A percentile compares a stretch with the other conserved stretches of the same genome.
These are phyloP conservation scores for Gossypium lobatum DNA, from an alignment of 441 rosid species.

Conservation along the genomic window DNA sequence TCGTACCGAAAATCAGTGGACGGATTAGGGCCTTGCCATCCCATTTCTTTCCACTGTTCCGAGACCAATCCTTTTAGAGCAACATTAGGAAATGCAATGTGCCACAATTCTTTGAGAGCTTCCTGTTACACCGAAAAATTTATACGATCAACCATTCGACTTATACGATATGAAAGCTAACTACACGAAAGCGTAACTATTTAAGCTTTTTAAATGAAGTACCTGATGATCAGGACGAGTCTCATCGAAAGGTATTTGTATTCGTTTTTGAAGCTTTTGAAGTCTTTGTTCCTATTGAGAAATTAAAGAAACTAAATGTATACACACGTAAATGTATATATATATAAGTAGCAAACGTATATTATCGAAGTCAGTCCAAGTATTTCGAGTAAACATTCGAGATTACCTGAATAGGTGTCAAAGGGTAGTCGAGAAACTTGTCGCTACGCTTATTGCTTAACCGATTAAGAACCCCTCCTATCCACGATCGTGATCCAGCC, in stretches of 20 bases:
- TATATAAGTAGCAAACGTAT: not conserved
- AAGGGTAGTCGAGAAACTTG: constrained; percentile 40
- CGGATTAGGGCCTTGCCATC: constrained; percentile 98
- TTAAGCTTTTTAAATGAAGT: not conserved
- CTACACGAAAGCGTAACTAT: no score
- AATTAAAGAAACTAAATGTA: not conserved
- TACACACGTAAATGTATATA: no score
- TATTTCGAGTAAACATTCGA: not conserved
- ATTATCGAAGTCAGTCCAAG: not conserved
- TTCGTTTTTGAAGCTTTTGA: constrained; percentile 70
- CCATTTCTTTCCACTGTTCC: constrained; percentile 99
- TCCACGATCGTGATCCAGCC: constrained; percentile 94
- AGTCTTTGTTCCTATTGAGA: constrained; percentile 64
- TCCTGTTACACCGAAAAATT: constrained; percentile 39
- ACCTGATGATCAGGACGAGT: constrained; percentile 85
- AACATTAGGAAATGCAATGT: constrained; percentile 61
- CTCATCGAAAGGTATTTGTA: constrained; percentile 73
- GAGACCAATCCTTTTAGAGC: constrained; percentile 58
- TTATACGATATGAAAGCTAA: no score
- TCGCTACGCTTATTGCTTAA: constrained; percentile 47
- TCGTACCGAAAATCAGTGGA: constrained; percentile 91
- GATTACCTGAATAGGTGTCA: constrained; percentile 69
- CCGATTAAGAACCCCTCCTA: constrained; percentile 80
- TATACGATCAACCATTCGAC: not conserved
- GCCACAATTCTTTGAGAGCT: constrained; percentile 80